Conservation (phyloP, 331 rosid species). For the Rhamnella rubrinervis region DNA sequence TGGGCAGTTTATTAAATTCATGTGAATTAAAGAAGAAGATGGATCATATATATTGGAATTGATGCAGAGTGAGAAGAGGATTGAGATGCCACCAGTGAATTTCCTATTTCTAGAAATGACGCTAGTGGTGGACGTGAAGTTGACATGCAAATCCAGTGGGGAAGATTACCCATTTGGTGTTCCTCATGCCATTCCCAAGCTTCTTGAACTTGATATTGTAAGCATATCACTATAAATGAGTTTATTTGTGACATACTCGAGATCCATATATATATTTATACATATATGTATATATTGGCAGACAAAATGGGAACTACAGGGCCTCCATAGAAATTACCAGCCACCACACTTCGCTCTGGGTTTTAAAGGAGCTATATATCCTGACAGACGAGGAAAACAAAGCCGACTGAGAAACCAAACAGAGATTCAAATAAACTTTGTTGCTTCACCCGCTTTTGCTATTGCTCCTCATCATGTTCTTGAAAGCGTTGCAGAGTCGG, state of each 20-base stretch:
- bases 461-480: constrained; percentile 30
- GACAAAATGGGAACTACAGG: constrained; percentile 40
- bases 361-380: constrained; percentile 28
- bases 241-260: too few relatives aligned
- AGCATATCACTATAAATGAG: background rate
- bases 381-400: constrained; percentile 35
- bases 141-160: constrained; percentile 43
- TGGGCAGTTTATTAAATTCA: too few relatives aligned
- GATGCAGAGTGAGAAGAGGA: constrained; percentile 54
- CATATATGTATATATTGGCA: background rate
- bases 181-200: constrained; percentile 41
- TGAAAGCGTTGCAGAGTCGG: constrained; percentile 25
- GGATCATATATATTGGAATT: too few relatives aligned
- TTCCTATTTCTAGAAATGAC: constrained; percentile 32
- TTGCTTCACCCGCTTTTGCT: constrained; percentile 24
- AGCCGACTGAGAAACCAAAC: constrained; percentile 31
- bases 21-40: too few relatives aligned
- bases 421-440: constrained; percentile 31
- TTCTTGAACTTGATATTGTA: constrained; percentile 51
- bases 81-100: constrained; percentile 35
- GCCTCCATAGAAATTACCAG: constrained; percentile 3
- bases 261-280: too few relatives aligned
- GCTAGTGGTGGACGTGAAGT: constrained; percentile 32
- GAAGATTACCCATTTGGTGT: constrained; percentile 45
- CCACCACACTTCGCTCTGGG: constrained; percentile 16